A percentile compares a stretch with the other conserved stretches of the same genome.
Evolutionary conservation across 192 early-diverging fungal species (phyloP).

Genomic region (Funneliformis geosporum): DNA sequence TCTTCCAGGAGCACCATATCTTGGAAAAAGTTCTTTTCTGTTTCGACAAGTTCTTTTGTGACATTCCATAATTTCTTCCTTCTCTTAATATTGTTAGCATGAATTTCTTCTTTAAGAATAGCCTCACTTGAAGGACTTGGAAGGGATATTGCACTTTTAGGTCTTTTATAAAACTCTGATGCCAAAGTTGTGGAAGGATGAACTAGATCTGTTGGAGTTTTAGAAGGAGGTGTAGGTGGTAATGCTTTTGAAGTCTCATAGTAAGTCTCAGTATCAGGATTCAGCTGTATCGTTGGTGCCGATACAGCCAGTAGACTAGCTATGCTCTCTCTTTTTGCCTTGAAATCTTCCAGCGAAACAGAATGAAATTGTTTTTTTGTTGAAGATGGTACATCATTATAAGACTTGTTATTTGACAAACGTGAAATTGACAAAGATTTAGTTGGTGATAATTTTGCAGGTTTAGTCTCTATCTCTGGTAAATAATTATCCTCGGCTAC

Average conservation of each 20-base stretch:
- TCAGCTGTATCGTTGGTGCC: not conserved
- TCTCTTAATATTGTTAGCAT: conserved; percentile 6
- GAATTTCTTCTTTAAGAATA: conserved; percentile 18
- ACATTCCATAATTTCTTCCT: conserved; percentile 28
- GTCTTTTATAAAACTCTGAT: not conserved
- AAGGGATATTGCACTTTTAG: not conserved
- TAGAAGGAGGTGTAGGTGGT: not conserved
- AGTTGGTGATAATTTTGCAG: not conserved
- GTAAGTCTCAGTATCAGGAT: not conserved
- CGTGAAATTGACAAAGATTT: not conserved
- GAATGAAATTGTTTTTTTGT: conserved; percentile 13
- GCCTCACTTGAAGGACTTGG: not conserved
- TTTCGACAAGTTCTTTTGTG: conserved; percentile 31
- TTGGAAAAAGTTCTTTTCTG: conserved; percentile 16
- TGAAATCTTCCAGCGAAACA: conserved; percentile 4
- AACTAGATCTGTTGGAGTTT: not conserved
- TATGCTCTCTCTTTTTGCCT: conserved; percentile 14
- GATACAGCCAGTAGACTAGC: not conserved
- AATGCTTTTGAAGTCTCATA: conserved; percentile 7
- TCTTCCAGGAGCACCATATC: conserved; percentile 27
- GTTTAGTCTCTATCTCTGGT: not conserved
- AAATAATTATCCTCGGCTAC: not conserved
- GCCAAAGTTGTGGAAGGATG: not conserved
- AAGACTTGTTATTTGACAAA: not conserved
- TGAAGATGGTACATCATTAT: not conserved